Evolutionary conservation across 2,329 filamentous ascomycete species (phyloP), one percentile per base, ranked within the genome.

Genomic region (Pyrenochaeta sp.): DNA sequence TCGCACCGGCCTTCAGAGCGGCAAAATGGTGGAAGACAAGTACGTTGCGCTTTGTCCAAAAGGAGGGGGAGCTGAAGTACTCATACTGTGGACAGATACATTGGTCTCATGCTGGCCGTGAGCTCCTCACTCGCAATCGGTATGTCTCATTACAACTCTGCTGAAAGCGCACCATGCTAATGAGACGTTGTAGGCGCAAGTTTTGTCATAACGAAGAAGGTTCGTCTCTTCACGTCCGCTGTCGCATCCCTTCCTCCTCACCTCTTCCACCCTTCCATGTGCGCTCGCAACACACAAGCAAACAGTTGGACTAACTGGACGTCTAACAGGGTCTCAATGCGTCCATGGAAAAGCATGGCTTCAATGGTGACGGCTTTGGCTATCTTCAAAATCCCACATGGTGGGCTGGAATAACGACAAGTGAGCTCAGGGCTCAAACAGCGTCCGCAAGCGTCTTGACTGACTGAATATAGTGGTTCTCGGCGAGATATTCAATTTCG

Each of bases 201-300:
- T 85, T 99, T 99, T 79, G 94, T 99, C 68, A 97, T 99, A 73
- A 99, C 96, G 47, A 99, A 99, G 82, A 98, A 97, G 86, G 91
- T 95, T 82, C 78, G 50, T 58, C 27, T 34, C 54, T 39, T 13
- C 15, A 5, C 36, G n/a, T 8, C 15, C 4, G 39, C 45, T 37
- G 50, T 37, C 54, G 43, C 48, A 19, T 52, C 46, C 19, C 47
- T 22, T 43, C 34, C 13, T 42, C 39, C 52, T 43, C 42, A 19
- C 32, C 50, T 25, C 28, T 22, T 39, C 43, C 49, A 37, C 45
- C 30, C 19, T 42, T 3, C 40, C 19, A 44, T 37, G 19, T 42
- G 2, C n/a, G 27, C 49, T 43, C 49, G 47, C 13, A 25, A 37
- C 15, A n/a, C 27, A 24, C 27, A 30, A n/a, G 24, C 34, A 19